Conservation (phyloP, 2,329 filamentous ascomycete genomes). For the Davidsoniella australis region DNA sequence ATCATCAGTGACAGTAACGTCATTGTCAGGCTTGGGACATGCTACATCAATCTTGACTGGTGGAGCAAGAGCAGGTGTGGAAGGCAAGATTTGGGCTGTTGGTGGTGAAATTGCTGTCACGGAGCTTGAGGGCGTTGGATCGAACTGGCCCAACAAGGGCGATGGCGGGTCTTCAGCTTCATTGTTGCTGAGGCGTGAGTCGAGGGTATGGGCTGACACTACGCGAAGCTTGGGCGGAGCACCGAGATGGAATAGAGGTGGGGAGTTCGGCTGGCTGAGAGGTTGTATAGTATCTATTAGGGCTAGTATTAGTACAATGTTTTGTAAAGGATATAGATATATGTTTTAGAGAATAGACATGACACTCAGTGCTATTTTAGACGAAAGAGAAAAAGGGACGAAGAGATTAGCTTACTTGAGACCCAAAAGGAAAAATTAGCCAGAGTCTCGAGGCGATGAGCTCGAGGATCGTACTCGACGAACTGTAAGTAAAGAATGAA, state of each 20-base stretch:
- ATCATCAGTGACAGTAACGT: constrained; percentile 73
- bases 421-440: constrained; percentile 95
- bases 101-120: constrained; percentile 16
- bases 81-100: constrained; percentile 11
- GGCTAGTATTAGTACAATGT: neutral
- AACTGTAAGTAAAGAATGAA: constrained; percentile 37
- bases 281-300: constrained; percentile 26
- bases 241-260: constrained; percentile 53
- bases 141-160: constrained; percentile 26
- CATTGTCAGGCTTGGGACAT: constrained; percentile 70
- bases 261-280: constrained; percentile 44
- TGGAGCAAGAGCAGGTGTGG: constrained; percentile 13
- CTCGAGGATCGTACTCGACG: constrained; percentile 89
- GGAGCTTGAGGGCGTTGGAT: constrained; percentile 16
- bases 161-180: constrained; percentile 46
- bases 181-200: constrained; percentile 60
- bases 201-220: constrained; percentile 72
- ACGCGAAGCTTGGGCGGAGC: constrained; percentile 64
- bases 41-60: constrained; percentile 72
- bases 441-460: constrained; percentile 73
- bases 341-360: neutral
- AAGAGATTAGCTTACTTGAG: constrained; percentile 39
- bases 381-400: neutral
- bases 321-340: neutral
- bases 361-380: neutral